Percentiles rank a stretch among this genome's conserved stretches.
These are phyloP conservation scores for Funneliformis geosporum DNA, from an alignment of 192 early-diverging fungal genomes.

Conservation along the genomic window DNA sequence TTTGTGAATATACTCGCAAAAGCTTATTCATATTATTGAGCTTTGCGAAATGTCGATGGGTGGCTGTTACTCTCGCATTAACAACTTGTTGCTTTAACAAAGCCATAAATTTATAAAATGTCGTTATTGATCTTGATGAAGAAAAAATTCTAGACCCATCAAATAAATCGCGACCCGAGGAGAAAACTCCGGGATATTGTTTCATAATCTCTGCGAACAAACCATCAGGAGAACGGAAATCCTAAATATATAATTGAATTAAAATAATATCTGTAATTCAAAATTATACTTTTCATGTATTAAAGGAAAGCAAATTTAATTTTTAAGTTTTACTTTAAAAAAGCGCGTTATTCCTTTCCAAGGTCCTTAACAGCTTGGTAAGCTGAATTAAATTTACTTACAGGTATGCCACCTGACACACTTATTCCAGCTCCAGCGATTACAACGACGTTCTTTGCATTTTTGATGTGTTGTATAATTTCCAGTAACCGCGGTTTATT, in stretches of 20 bases:
- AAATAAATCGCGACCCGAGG: conserved; percentile 74
- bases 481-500: neutral
- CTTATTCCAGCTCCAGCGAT: conserved; percentile 3
- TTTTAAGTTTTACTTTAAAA: neutral
- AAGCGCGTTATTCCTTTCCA: neutral
- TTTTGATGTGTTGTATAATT: neutral
- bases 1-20: conserved; percentile 90
- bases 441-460: neutral
- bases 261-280: neutral
- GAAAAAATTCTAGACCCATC: conserved; percentile 67
- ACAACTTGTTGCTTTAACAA: conserved; percentile 69
- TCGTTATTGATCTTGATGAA: conserved; percentile 52
- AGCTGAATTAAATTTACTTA: neutral
- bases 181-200: conserved; percentile 59
- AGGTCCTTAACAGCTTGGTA: neutral
- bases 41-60: conserved; percentile 75
- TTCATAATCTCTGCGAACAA: conserved; percentile 75
- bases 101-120: conserved; percentile 77
- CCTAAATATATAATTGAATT: conserved; percentile 42
- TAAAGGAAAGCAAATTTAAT: neutral
- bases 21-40: conserved; percentile 71
- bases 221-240: conserved; percentile 74
- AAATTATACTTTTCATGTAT: neutral
- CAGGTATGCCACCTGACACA: neutral
- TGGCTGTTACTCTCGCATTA: conserved; percentile 66